A percentile compares a stretch with the other conserved stretches of the same genome.
Conservation (phyloP, 1,284 basidiomycete species). For the Chiua sp. region DNA sequence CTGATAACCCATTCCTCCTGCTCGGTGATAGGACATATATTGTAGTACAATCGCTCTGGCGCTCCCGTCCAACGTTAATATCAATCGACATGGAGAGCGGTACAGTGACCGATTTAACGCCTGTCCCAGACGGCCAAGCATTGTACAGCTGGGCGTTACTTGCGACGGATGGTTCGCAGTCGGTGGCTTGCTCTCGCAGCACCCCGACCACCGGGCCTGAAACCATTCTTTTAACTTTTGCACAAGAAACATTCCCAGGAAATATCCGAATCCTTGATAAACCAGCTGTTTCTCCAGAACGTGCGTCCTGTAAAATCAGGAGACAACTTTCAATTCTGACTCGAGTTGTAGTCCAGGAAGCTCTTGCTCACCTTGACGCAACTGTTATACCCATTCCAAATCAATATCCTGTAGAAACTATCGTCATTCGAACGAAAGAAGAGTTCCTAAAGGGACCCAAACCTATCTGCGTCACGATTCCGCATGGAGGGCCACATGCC, state of each 20-base stretch:
- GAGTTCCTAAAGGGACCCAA: constrained; percentile 21
- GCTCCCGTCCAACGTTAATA: constrained; percentile 55
- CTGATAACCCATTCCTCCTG: constrained; percentile 48
- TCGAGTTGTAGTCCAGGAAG: constrained; percentile 43
- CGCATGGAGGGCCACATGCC: constrained; percentile 75
- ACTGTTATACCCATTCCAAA: constrained; percentile 53
- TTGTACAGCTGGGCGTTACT: constrained; percentile 59
- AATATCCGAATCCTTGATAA: constrained; percentile 19
- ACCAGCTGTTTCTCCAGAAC: constrained; percentile 37
- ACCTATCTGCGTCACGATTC: constrained; percentile 54
- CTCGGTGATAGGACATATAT: constrained; percentile 38
- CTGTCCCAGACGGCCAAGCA: constrained; percentile 12
- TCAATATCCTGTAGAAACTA: constrained; percentile 56
- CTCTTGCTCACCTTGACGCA: constrained; percentile 45
- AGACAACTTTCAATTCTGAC: background rate
- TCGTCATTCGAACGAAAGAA: constrained; percentile 47
- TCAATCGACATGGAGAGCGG: constrained; percentile 43
- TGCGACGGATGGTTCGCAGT: constrained; percentile 51
- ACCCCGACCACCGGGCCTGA: constrained; percentile 54
- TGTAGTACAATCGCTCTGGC: constrained; percentile 55
- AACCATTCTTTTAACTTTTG: constrained; percentile 45
- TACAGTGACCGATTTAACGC: constrained; percentile 46
- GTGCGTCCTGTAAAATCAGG: constrained; percentile 37
- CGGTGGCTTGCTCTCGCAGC: constrained; percentile 57
- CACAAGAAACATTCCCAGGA: background rate